Evolutionary conservation across 495 filamentous ascomycete species (phyloP).

Genomic region (Copromyces sp.): DNA sequence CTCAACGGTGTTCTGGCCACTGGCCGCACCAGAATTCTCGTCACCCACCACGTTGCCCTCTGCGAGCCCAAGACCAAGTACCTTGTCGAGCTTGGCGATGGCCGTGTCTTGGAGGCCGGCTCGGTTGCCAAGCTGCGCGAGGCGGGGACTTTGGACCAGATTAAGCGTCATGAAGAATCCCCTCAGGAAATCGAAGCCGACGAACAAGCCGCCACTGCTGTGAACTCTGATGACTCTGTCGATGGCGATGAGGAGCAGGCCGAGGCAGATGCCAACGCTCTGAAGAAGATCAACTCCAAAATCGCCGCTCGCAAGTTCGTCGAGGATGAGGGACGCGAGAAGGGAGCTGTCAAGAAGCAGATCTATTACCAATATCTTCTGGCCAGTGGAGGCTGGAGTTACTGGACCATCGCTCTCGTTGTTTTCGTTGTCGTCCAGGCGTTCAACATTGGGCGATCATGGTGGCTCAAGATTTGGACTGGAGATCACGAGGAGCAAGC

Average conservation of each 20-base stretch:
- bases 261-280: slow-evolving; percentile 23
- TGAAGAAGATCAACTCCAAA: slow-evolving; percentile 35
- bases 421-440: slow-evolving; percentile 42
- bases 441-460: slow-evolving; percentile 44
- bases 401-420: slow-evolving; percentile 48
- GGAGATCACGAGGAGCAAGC: slow-evolving; percentile 25
- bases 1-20: slow-evolving; percentile 56
- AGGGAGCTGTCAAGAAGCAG: slow-evolving; percentile 49
- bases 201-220: slow-evolving; percentile 31
- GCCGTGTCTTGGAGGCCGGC: slow-evolving; percentile 52
- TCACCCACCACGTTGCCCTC: slow-evolving; percentile 72
- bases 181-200: slow-evolving; percentile 35
- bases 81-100: slow-evolving; percentile 57
- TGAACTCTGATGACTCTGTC: slow-evolving; percentile 32
- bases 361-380: slow-evolving; percentile 58
- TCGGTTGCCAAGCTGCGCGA: slow-evolving; percentile 45
- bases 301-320: slow-evolving; percentile 52
- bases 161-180: slow-evolving; percentile 47
- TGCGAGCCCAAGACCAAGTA: slow-evolving; percentile 62
- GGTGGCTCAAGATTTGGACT: slow-evolving; percentile 68
- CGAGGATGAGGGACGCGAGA: slow-evolving; percentile 60
- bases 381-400: slow-evolving; percentile 53
- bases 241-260: slow-evolving; percentile 14
- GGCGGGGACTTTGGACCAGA: slow-evolving; percentile 44
- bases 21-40: slow-evolving; percentile 67